A percentile compares a stretch with the other conserved stretches of the same genome.
These are phyloP conservation scores for Prototheca cutis DNA, from an alignment of 163 green algal species.

Conservation along the genomic window DNA sequence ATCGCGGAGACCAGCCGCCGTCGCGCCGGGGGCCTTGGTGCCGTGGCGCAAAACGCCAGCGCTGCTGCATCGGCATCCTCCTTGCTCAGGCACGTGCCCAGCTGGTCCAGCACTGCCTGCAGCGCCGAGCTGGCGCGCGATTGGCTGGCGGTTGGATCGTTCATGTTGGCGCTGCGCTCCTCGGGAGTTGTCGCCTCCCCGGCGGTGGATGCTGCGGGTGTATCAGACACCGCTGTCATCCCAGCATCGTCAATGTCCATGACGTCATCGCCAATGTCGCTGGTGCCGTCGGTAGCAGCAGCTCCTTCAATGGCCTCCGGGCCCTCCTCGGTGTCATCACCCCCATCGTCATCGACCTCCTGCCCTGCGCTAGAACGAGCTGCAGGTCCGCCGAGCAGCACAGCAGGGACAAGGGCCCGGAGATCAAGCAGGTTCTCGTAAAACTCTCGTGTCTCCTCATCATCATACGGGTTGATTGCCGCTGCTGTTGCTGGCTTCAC, in stretches of 20 bases:
- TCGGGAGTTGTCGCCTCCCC: too few relatives aligned
- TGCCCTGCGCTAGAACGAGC: conserved; percentile 39
- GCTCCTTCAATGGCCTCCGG: too few relatives aligned
- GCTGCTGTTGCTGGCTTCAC: too few relatives aligned
- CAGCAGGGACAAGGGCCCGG: conserved; percentile 51
- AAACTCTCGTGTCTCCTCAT: conserved; percentile 47
- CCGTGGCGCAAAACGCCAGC: conserved; percentile 58
- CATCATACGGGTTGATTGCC: conserved; percentile 56
- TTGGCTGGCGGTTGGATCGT: too few relatives aligned
- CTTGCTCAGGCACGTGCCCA: conserved; percentile 46
- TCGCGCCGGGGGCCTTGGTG: conserved; percentile 49
- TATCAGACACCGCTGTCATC: too few relatives aligned
- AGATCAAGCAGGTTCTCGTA: conserved; percentile 62
- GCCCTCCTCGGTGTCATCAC: background rate
- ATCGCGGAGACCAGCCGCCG: conserved; percentile 46
- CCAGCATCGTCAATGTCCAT: too few relatives aligned
- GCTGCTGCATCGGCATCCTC: conserved; percentile 59
- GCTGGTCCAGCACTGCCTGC: conserved; percentile 34
- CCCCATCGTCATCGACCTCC: conserved; percentile 47
- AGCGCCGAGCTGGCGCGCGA: background rate
- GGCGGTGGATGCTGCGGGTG: too few relatives aligned
- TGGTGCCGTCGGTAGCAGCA: too few relatives aligned
- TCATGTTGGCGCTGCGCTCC: too few relatives aligned
- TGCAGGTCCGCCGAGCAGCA: conserved; percentile 47
- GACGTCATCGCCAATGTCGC: too few relatives aligned